Evolutionary conservation across 495 filamentous ascomycete species (phyloP).

Genomic region (Mycothermus thermophilus): DNA sequence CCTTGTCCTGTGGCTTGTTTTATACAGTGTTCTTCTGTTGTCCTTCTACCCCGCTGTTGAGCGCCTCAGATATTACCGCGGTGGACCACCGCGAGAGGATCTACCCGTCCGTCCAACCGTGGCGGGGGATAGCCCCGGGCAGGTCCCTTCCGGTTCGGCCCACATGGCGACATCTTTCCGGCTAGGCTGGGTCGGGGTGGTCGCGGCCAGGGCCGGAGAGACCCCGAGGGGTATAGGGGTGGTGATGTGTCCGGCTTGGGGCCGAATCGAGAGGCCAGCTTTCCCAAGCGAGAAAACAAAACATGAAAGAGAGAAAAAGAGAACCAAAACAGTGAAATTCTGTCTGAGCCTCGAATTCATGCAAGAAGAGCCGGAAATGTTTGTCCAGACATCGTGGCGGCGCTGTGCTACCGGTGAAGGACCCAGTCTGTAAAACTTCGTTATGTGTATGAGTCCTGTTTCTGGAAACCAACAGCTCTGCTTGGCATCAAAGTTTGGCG

Average conservation of each 20-base stretch:
- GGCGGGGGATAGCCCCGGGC: constrained; percentile 10
- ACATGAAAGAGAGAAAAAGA: too few relatives aligned
- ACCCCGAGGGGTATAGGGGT: constrained; percentile 1
- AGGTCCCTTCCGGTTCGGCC: constrained; percentile 17
- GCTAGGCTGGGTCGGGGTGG: constrained; percentile 17
- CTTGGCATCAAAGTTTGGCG: too few relatives aligned
- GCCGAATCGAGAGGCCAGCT: constrained; percentile 5
- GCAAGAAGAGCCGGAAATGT: too few relatives aligned
- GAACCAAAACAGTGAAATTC: too few relatives aligned
- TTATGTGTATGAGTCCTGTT: too few relatives aligned
- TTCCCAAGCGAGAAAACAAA: constrained; percentile 12
- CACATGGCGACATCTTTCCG: constrained; percentile 20
- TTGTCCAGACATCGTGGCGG: too few relatives aligned
- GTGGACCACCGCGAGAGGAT: constrained; percentile 11
- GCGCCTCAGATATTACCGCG: constrained; percentile 1
- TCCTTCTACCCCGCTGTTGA: constrained; percentile 8
- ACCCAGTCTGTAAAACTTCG: too few relatives aligned
- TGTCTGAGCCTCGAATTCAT: too few relatives aligned
- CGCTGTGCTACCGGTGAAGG: too few relatives aligned
- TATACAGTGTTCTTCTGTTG: neutral
- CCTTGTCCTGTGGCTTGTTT: neutral
- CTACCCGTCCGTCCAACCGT: constrained; percentile 15
- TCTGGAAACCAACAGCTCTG: too few relatives aligned
- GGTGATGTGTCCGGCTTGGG: neutral
- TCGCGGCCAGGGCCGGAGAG: constrained; percentile 11